Evolutionary conservation across 257 asterid species (phyloP).

Genomic region (Euphrasia confusa): DNA sequence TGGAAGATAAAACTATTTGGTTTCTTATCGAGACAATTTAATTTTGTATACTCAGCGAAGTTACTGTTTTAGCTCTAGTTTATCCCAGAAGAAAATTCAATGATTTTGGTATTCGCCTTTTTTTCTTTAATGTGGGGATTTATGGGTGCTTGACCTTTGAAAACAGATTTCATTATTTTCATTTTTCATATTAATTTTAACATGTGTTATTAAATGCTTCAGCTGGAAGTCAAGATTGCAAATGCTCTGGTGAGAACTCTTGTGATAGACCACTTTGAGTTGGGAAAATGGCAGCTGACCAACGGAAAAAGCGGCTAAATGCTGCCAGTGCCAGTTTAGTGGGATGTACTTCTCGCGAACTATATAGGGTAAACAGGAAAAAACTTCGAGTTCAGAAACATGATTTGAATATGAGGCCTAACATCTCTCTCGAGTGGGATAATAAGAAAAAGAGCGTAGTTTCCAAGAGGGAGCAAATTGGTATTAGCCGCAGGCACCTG

Average conservation of each 20-base stretch:
- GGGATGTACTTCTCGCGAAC: slow-evolving; percentile 51
- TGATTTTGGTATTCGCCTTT: slow-evolving; percentile 18
- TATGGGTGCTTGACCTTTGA: slow-evolving; percentile 3
- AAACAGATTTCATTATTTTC: slow-evolving; percentile 14
- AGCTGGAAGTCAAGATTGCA: slow-evolving; percentile 24
- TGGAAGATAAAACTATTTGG: slow-evolving; percentile 16
- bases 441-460: slow-evolving; percentile 64
- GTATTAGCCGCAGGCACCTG: slow-evolving; percentile 62
- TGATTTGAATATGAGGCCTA: slow-evolving; percentile 47
- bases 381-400: slow-evolving; percentile 38
- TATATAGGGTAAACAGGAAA: slow-evolving; percentile 51
- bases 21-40: not conserved
- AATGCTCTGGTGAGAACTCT: slow-evolving; percentile 26
- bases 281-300: slow-evolving; percentile 68
- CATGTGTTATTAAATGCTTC: slow-evolving; percentile 16
- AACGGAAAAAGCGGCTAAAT: slow-evolving; percentile 56
- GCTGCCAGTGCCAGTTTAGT: slow-evolving; percentile 50
- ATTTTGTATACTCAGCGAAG: not conserved
- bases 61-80: too few relatives aligned
- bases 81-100: not conserved
- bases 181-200: slow-evolving; percentile 16
- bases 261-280: slow-evolving; percentile 29
- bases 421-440: slow-evolving; percentile 82
- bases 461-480: slow-evolving; percentile 84
- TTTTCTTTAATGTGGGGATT: not conserved